phyloP scores from a whole-genome alignment of 495 filamentous ascomycete genomes.

The Astrothelium subdiscretum region DNA sequence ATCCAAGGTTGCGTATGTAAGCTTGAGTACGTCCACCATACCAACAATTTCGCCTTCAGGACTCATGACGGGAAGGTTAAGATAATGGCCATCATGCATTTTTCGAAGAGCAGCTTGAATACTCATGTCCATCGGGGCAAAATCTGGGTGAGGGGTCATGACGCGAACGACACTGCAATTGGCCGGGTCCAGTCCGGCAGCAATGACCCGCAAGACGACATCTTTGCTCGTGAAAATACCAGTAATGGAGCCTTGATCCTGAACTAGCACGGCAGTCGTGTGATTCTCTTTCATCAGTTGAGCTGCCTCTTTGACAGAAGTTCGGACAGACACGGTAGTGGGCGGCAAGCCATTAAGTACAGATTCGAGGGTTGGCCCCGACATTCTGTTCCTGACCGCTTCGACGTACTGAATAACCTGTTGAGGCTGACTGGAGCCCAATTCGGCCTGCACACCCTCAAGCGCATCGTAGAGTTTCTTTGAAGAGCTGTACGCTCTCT shows the following conservation, averaged over 20 bases:
- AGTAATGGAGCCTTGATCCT: constrained; percentile 93
- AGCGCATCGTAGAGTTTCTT: constrained; percentile 92
- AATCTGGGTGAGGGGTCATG: constrained; percentile 98
- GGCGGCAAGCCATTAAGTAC: constrained; percentile 87
- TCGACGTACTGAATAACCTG: constrained; percentile 99
- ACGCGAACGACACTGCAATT: constrained; percentile 96
- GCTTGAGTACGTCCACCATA: constrained; percentile 96
- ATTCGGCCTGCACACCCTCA: constrained; percentile 96
- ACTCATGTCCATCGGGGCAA: constrained; percentile 97
- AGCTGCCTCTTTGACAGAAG: constrained; percentile 90
- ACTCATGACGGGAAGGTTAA: constrained; percentile 98
- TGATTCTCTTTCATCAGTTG: constrained; percentile 95
- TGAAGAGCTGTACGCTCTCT: constrained; percentile 92
- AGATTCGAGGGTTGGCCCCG: constrained; percentile 88
- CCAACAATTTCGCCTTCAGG: constrained; percentile 90
- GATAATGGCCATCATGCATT: constrained; percentile 99
- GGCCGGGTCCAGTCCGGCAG: constrained; percentile 83
- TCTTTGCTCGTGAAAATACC: constrained; percentile 99
- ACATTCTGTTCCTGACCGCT: constrained; percentile 91
- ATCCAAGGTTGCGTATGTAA: constrained; percentile 95
- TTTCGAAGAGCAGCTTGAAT: constrained; percentile 95
- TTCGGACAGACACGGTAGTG: constrained; percentile 87
- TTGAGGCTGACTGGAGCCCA: constrained; percentile 91
- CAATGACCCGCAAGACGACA: constrained; percentile 95
- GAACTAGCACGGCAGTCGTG: constrained; percentile 90